Evolutionary conservation across 192 early-diverging fungal genomes (phyloP), one percentile per base, ranked within the genome.

Genomic region (Chytriomyces sp.): DNA sequence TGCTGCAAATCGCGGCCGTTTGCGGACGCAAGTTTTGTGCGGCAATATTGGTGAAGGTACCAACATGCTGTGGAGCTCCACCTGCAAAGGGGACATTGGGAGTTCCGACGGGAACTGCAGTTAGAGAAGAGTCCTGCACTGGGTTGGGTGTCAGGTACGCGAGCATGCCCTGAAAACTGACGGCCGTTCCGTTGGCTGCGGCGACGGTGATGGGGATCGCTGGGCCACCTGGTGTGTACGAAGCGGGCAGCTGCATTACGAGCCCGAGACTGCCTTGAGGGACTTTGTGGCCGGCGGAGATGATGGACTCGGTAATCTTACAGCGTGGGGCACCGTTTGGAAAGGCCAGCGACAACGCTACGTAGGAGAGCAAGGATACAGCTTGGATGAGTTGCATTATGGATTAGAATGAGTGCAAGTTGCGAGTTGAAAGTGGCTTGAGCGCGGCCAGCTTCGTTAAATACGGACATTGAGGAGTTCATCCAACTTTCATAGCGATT

Each of bases 21-120:
- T 83, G 82, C 23, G 76, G 79, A 61, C 82, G 79, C 69, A 83
- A 73, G 18, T 76, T 76, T 8, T 62, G 16, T 13, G 81, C 73
- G 6, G 79, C 60, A 20, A 64, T 16, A 4, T 46, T 46, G 13
- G 10, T 1, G 62, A 75, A 75, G 7, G 57, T 45, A 5, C 72
- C 72, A 18, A 75, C 61, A 47, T 75, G 72, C 43, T 8, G 16
- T 26, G 13, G 13, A 11, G 13, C 24, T 0, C 13, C 24, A 44
- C 11, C 23, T 18, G n/a, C 67, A n/a, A 20, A 13, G 46, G 67
- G 43, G 16, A 11, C 43, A 49, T 49, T 49, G 10, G 13, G 13
- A 45, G 77, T 78, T 3, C 35, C 35, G 24, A 46, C 16, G 6
- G 65, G 64, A 20, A n/a, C 63, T 61, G 72, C 72, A 20, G 45